These are phyloP conservation scores for Colletotrichum chlorophyti DNA, from an alignment of 2,329 filamentous ascomycete species.

Conservation along the genomic window DNA sequence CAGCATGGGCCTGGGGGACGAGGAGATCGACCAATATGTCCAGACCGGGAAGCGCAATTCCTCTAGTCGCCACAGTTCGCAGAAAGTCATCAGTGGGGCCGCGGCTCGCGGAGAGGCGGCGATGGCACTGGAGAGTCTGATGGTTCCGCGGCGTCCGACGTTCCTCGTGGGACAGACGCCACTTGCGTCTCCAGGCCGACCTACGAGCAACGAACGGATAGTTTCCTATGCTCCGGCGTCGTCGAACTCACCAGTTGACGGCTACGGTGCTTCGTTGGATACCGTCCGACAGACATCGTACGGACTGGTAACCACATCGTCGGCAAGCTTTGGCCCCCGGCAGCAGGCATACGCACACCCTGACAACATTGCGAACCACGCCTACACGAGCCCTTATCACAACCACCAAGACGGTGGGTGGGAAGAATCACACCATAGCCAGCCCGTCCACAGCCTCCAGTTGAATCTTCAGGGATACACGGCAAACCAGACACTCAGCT, in stretches of 20 bases:
- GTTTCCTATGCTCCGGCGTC: neutral
- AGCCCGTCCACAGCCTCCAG: neutral
- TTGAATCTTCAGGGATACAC: conserved; percentile 1
- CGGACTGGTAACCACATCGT: neutral
- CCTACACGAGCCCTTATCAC: neutral
- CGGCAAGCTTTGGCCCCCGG: neutral
- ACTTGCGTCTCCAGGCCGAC: conserved; percentile 24
- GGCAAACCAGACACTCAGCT: conserved; percentile 8
- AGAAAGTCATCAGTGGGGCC: neutral
- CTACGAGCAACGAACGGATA: neutral
- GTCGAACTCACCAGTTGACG: conserved; percentile 7
- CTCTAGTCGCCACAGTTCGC: neutral
- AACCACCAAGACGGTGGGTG: neutral
- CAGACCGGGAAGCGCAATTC: conserved; percentile 29
- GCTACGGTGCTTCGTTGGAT: conserved; percentile 1
- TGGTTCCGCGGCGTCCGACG: conserved; percentile 43
- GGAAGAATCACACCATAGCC: neutral
- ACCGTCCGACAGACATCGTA: neutral
- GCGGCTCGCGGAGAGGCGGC: neutral
- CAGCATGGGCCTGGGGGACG: conserved; percentile 62
- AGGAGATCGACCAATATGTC: conserved; percentile 55
- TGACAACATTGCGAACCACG: neutral
- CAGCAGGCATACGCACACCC: neutral
- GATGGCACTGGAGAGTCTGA: conserved; percentile 42
- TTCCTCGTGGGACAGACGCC: conserved; percentile 36